Percentiles rank a stretch among this genome's conserved stretches.
Evolutionary conservation across 2,329 filamentous ascomycete genomes (phyloP).

Genomic region (Aspergillus pseudoterreus): DNA sequence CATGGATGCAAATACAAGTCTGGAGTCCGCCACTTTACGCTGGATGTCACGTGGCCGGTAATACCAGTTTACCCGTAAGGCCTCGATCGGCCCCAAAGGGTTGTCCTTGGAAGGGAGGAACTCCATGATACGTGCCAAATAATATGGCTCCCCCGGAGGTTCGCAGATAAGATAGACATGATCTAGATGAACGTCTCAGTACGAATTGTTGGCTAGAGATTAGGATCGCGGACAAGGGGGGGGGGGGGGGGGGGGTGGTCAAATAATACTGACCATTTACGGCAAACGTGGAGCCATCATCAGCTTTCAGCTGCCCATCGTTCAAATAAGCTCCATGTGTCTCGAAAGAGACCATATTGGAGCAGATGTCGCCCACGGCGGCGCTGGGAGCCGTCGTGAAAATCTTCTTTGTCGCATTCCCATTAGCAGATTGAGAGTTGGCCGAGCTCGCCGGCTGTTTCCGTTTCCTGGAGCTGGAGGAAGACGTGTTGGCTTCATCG

Average conservation of each 20-base stretch:
- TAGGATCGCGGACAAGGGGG: conserved; percentile 8
- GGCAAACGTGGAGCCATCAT: conserved; percentile 80
- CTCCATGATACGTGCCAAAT: conserved; percentile 96
- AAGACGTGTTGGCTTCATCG: conserved; percentile 34
- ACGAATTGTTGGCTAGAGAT: too few species aligned
- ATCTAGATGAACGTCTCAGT: conserved; percentile 39
- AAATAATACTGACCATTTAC: conserved; percentile 71
- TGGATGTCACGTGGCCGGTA: conserved; percentile 95
- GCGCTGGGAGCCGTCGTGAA: conserved; percentile 33
- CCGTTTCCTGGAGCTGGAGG: conserved; percentile 67
- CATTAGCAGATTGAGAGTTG: conserved; percentile 29
- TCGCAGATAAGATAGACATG: conserved; percentile 97
- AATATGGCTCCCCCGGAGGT: conserved; percentile 96
- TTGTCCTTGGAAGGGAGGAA: conserved; percentile 83
- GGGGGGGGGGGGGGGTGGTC: too few species aligned
- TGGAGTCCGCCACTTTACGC: conserved; percentile 84
- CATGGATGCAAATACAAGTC: conserved; percentile 93
- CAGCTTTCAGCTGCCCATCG: conserved; percentile 75
- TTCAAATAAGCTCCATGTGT: conserved; percentile 65
- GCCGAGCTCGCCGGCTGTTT: conserved; percentile 61
- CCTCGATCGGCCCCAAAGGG: conserved; percentile 69
- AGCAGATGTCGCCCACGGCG: conserved; percentile 48
- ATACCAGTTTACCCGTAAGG: conserved; percentile 95
- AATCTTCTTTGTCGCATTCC: conserved; percentile 32
- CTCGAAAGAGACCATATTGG: conserved; percentile 88